These are phyloP conservation scores for Alternaria sp. DNA, from an alignment of 2,329 filamentous ascomycete genomes.

Conservation along the genomic window DNA sequence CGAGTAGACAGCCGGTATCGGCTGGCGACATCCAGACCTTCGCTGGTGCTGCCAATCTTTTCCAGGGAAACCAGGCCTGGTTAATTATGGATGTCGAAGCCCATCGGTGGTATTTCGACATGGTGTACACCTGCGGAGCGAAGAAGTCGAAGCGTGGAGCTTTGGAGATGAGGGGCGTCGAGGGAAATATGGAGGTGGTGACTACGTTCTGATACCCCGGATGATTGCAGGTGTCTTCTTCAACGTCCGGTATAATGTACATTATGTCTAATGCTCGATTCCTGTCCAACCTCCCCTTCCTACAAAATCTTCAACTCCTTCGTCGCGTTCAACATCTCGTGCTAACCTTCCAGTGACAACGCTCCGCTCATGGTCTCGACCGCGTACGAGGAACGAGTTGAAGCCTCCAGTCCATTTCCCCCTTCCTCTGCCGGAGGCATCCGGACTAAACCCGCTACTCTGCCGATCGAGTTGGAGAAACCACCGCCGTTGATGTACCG, in stretches of 20 bases:
- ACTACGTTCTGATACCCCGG: slow-evolving; percentile 13
- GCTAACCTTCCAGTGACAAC: not conserved
- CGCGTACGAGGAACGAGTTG: not conserved
- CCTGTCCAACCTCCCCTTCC: not conserved
- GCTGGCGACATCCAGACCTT: slow-evolving; percentile 32
- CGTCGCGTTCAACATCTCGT: not conserved
- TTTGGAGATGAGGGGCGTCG: slow-evolving; percentile 11
- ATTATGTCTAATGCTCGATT: not conserved
- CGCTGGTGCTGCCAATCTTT: slow-evolving; percentile 26
- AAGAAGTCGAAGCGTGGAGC: slow-evolving; percentile 15
- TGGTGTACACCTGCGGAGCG: slow-evolving; percentile 29
- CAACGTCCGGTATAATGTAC: not conserved
- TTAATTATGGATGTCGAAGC: slow-evolving; percentile 37
- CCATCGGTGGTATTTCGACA: slow-evolving; percentile 47
- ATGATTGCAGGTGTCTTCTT: not conserved
- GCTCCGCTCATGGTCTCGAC: not conserved
- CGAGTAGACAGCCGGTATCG: slow-evolving; percentile 26
- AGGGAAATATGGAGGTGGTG: slow-evolving; percentile 17
- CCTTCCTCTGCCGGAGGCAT: not conserved
- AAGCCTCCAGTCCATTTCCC: not conserved
- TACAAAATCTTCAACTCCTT: not conserved
- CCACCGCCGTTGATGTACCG: slow-evolving; percentile 72
- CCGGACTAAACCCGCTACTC: slow-evolving; percentile 63
- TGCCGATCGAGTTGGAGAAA: slow-evolving; percentile 67
- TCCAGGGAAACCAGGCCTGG: slow-evolving; percentile 40